Evolutionary conservation across 1,284 basidiomycete genomes (phyloP), one percentile per base, ranked within the genome.

Genomic region (Apiotrichum veenhuisii): DNA sequence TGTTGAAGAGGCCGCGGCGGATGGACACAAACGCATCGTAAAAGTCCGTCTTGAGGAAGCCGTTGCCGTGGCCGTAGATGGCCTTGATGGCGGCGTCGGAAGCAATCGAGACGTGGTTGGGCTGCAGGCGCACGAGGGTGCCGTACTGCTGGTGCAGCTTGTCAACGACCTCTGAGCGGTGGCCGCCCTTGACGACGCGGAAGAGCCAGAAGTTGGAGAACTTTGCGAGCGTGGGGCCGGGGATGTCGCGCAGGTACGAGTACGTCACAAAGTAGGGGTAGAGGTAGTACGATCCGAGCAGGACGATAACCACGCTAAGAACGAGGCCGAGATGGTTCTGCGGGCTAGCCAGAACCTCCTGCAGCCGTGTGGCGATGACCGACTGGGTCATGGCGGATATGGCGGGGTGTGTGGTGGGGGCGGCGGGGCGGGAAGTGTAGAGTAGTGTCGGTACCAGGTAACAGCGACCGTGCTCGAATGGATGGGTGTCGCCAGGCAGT

Each of bases 61-160:
- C 87, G 59, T 85, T 89, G 18, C 88, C 88, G 70, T 90, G 88
- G 1, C 83, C 77, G 57, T 79, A 92, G 18, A 93, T 81, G 61
- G 84, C 72, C 58, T 82, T 83, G 23, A 93, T 81, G 0, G 89
- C 90, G 0, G 83, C 83, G 0, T 89, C 87, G 69, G 90, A 86
- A 20, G 88, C 84, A 55, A 94, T 82, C 4, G 89, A 91, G 25
- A 92, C 78, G 68, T 93, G 89, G 72, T 92, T 91, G 0, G 91
- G 91, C 0, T 89, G 88, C 57, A 95, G 79, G 62, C 91, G 87
- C n/a, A 92, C 87, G 53, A 91, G 81, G 2, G 83, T 83, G 41
- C 89, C 89, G 62, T 90, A 82, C 78, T 85, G 85, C 70, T 82
- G 65, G 74, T 95, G 91, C 65, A 88, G 76, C 60, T 84, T 72